A percentile compares a stretch with the other conserved stretches of the same genome.
Evolutionary conservation across 1,284 basidiomycete genomes (phyloP).

Genomic region (Marasmius tenuissimus): DNA sequence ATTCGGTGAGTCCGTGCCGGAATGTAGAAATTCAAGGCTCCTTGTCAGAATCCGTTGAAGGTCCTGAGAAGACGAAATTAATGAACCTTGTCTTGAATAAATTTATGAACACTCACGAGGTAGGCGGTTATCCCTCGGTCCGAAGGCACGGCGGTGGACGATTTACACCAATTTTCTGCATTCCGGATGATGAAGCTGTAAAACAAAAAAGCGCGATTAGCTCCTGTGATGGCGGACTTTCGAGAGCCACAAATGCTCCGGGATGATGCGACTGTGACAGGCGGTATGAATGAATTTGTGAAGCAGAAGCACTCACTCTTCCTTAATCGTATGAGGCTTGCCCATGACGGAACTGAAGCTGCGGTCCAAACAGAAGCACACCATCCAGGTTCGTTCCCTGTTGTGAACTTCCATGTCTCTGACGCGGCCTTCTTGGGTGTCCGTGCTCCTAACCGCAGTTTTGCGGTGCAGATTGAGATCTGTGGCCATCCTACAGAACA

Average conservation of each 20-base stretch:
- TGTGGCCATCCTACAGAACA: slow-evolving; percentile 79
- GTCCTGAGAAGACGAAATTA: slow-evolving; percentile 47
- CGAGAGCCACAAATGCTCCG: not conserved
- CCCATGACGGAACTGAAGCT: slow-evolving; percentile 93
- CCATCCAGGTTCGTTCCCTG: slow-evolving; percentile 91
- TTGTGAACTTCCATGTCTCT: slow-evolving; percentile 87
- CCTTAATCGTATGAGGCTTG: slow-evolving; percentile 82
- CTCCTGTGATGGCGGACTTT: not conserved
- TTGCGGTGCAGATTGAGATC: slow-evolving; percentile 96
- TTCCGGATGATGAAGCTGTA: slow-evolving; percentile 86
- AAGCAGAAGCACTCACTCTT: slow-evolving; percentile 63
- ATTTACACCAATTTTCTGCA: slow-evolving; percentile 69
- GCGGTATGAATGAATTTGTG: not conserved
- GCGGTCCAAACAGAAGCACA: slow-evolving; percentile 89
- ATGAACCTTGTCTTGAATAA: slow-evolving; percentile 3
- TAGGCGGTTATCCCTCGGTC: slow-evolving; percentile 73
- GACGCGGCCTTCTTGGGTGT: slow-evolving; percentile 72
- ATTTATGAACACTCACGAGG: slow-evolving; percentile 47
- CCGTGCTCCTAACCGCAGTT: slow-evolving; percentile 65
- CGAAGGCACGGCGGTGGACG: slow-evolving; percentile 57
- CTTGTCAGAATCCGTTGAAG: slow-evolving; percentile 87
- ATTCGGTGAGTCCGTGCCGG: slow-evolving; percentile 77
- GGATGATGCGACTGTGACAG: not conserved
- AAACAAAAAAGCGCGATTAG: slow-evolving; percentile 1
- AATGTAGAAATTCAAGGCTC: slow-evolving; percentile 88